Evolutionary conservation across 306 rosid species (phyloP).

Genomic region (Prunus mongolica): DNA sequence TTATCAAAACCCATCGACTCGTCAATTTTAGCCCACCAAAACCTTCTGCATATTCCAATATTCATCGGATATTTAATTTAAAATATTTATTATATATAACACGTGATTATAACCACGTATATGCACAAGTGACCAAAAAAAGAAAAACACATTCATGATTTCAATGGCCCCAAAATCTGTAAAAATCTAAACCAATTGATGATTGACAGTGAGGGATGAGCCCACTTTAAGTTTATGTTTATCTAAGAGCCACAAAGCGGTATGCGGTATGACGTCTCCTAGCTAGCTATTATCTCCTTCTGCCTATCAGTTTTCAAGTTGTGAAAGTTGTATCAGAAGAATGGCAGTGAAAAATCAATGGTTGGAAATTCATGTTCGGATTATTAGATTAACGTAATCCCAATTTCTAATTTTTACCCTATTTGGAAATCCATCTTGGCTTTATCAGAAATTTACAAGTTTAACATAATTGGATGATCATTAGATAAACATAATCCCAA

Average conservation of each 20-base stretch:
- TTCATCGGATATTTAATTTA: neutral
- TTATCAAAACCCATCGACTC: neutral
- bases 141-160: neutral
- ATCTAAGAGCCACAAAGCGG: neutral
- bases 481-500: neutral
- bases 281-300: neutral
- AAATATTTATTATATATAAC: neutral
- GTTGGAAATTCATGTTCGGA: neutral
- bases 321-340: no score
- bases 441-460: neutral
- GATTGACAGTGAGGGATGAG: neutral
- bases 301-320: neutral
- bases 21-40: neutral
- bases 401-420: neutral
- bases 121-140: neutral
- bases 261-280: neutral
- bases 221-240: slow-evolving; percentile 8
- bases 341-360: neutral
- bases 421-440: neutral
- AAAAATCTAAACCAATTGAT: neutral
- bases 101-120: neutral
- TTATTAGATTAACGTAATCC: neutral
- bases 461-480: neutral
- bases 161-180: neutral
- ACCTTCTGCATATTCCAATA: neutral